Base-by-base conservation (phyloP, 2,329 filamentous ascomycete species). In the Colletotrichum theobromicola region DNA sequence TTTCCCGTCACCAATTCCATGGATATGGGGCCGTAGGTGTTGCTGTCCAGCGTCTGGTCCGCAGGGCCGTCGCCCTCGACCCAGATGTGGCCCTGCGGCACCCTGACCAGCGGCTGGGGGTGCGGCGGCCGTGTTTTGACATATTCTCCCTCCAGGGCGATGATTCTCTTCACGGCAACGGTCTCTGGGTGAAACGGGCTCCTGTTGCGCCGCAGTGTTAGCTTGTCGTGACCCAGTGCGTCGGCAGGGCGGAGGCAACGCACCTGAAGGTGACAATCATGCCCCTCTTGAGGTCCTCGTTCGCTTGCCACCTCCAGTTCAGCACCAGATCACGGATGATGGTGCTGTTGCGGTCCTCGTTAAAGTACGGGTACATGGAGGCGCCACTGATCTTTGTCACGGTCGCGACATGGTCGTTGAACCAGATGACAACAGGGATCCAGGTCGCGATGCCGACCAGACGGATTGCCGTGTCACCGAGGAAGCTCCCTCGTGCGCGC, bases 51-150 rank as follows among this genome's bases (percentile, higher is more conserved):
- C 70, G 91, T 95, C 79, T 90, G 90, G 65, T 90, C 88, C 78
- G 91, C 90, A 79, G 90, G 90, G 15, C 94, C 95, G 81, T 99
- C 97, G 2, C 97, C 97, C 82, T 98, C 96, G 1, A 99, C 92
- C 97, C 97, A 99, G 32, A 98, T 89, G 85, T 98, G 96, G 21
- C 95, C 95, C 76, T 89, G 89, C 7, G 96, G 96, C 26, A 99
- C 90, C 76, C 89, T 88, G 60, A 94, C 86, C 10, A 83, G 87
- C 2, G 85, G 78, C 18, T 88, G 82, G 10, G 90, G 88, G 80
- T 92, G 93, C 21, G 92, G 92, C 67, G 87, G 83, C 72, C 90
- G 88, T 53, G 94, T 94, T 70, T 86, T 88, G 34, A 98, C 91
- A 2, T 91, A 87, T 81, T 98, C 96, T 12, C 96, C 95, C 67